Evolutionary conservation across 1,284 basidiomycete genomes (phyloP).

Genomic region (Sphaerobolus stellatus): DNA sequence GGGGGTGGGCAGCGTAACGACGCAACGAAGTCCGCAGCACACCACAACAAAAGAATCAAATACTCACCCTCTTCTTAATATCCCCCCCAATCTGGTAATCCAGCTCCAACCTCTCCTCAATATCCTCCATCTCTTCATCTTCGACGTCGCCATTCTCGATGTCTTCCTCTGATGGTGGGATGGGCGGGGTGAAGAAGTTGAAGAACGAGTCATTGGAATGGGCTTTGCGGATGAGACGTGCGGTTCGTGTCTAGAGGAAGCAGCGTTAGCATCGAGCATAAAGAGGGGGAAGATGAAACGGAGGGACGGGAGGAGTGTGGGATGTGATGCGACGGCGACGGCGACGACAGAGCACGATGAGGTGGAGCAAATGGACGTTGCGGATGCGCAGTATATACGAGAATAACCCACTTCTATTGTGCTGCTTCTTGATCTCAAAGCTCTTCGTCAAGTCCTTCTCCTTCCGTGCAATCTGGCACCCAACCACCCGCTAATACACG

Average conservation of each 20-base stretch:
- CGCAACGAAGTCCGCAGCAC: too few relatives aligned
- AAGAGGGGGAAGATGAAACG: constrained; percentile 11
- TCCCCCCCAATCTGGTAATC: constrained; percentile 99
- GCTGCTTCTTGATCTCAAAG: constrained; percentile 98
- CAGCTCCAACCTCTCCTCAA: constrained; percentile 91
- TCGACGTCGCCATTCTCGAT: constrained; percentile 76
- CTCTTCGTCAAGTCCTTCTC: constrained; percentile 97
- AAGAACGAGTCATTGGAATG: constrained; percentile 92
- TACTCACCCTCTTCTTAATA: constrained; percentile 88
- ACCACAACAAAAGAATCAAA: too few relatives aligned
- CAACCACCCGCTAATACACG: constrained; percentile 91
- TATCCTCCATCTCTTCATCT: constrained; percentile 84
- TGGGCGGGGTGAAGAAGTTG: constrained; percentile 94
- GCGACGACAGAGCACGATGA: too few relatives aligned
- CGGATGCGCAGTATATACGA: too few relatives aligned
- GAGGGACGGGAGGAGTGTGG: too few relatives aligned
- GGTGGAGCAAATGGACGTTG: too few relatives aligned
- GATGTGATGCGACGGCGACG: too few relatives aligned
- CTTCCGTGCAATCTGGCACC: constrained; percentile 93
- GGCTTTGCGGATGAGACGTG: constrained; percentile 84
- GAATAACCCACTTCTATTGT: constrained; percentile 93
- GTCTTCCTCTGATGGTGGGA: constrained; percentile 60
- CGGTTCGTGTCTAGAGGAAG: constrained; percentile 79
- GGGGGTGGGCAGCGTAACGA: too few relatives aligned
- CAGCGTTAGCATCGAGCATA: constrained; percentile 5